Conservation (phyloP, 1,284 basidiomycete species). For the Rhodotorula sp. region DNA sequence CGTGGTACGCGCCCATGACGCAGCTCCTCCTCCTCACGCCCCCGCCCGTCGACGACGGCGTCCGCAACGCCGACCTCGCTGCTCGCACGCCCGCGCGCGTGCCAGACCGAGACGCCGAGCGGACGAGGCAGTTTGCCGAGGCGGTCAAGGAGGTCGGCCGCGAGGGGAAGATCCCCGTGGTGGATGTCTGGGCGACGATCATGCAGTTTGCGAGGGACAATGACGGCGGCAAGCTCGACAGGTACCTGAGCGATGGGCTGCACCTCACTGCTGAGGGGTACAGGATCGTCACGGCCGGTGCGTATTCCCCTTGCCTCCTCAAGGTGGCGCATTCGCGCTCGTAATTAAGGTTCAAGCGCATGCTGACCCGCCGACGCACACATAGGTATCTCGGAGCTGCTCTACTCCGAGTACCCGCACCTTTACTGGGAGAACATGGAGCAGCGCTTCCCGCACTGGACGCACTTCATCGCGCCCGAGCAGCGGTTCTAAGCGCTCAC, state of each 20-base stretch:
- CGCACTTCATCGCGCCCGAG: conserved; percentile 16
- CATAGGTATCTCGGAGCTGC: conserved; percentile 24
- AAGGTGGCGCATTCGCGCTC: no score
- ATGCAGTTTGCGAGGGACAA: conserved; percentile 24
- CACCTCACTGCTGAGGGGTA: conserved; percentile 75
- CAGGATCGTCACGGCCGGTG: conserved; percentile 54
- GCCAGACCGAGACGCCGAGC: conserved; percentile 59
- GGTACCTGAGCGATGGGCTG: conserved; percentile 64
- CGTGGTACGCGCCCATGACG: conserved; percentile 71
- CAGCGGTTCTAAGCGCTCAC: conserved; percentile 7
- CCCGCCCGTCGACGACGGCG: conserved; percentile 72
- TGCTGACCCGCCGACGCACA: no score
- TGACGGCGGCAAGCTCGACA: conserved; percentile 25
- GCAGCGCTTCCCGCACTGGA: conserved; percentile 44
- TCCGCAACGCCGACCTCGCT: conserved; percentile 39
- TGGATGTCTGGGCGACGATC: conserved; percentile 48
- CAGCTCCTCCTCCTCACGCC: conserved; percentile 77
- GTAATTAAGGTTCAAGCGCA: no score
- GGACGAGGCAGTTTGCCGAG: conserved; percentile 68
- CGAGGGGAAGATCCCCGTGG: conserved; percentile 59
- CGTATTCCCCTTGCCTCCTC: background rate
- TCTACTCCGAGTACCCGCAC: conserved; percentile 30
- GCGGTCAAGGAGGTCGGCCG: conserved; percentile 65
- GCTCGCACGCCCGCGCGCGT: conserved; percentile 29
- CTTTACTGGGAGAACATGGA: conserved; percentile 43